Percentiles rank a stretch among this genome's conserved stretches.
These are phyloP conservation scores for Knufia petricola DNA, from an alignment of 2,329 filamentous ascomycete genomes.

Conservation along the genomic window DNA sequence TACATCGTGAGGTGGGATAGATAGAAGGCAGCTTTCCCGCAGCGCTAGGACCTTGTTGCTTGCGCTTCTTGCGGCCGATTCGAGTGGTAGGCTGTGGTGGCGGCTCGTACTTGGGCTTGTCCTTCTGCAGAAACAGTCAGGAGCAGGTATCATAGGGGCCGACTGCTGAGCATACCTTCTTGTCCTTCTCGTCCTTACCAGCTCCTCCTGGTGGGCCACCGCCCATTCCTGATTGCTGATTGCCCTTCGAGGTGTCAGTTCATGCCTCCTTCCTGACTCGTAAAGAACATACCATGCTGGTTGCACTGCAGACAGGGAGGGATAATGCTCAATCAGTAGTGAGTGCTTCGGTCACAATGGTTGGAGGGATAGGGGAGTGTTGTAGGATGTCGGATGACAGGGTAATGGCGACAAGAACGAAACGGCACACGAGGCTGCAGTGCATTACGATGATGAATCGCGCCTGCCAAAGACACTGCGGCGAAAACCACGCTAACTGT, in stretches of 20 bases:
- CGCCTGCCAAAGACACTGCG: too few species aligned
- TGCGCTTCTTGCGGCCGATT: slow-evolving; percentile 98
- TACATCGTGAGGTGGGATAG: slow-evolving; percentile 93
- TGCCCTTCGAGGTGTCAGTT: slow-evolving; percentile 28
- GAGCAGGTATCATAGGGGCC: neutral
- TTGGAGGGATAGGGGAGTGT: too few species aligned
- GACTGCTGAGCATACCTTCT: slow-evolving; percentile 58
- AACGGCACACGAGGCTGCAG: too few species aligned
- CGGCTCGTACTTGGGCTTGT: slow-evolving; percentile 99
- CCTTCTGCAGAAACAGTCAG: slow-evolving; percentile 59
- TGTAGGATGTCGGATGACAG: too few species aligned
- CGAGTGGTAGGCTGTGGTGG: slow-evolving; percentile 93
- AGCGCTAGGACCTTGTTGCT: slow-evolving; percentile 81
- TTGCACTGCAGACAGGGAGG: too few species aligned
- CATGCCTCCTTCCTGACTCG: neutral
- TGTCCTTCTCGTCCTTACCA: slow-evolving; percentile 77
- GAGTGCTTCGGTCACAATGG: too few species aligned
- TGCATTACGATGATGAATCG: too few species aligned
- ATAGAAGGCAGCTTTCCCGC: slow-evolving; percentile 90
- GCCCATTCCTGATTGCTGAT: slow-evolving; percentile 71
- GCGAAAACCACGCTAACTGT: too few species aligned
- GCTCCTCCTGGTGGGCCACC: slow-evolving; percentile 55
- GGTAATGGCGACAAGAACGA: too few species aligned
- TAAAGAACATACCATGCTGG: too few species aligned
- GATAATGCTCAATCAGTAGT: too few species aligned